A percentile compares a stretch with the other conserved stretches of the same genome.
phyloP scores from a whole-genome alignment of 1,284 basidiomycete genomes.

The Pholiota adiposa region DNA sequence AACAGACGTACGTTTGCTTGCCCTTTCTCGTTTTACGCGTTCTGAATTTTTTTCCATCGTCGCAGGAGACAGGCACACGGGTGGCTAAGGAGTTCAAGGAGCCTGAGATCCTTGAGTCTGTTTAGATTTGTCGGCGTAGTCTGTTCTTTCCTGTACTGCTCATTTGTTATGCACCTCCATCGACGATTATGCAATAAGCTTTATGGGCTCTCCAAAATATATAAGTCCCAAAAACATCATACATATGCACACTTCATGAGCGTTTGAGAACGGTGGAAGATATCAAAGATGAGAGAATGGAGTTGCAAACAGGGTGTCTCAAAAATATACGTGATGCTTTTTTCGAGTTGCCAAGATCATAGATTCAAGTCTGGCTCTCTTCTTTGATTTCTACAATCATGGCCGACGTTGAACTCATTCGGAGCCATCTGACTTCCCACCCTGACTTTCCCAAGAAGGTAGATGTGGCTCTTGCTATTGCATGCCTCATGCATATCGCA shows the following conservation, averaged over 20 bases:
- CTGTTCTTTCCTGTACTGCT: slow-evolving; percentile 27
- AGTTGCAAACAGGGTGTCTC: background rate
- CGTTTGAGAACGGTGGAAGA: background rate
- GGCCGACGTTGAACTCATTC: slow-evolving; percentile 81
- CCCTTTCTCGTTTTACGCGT: slow-evolving; percentile 1
- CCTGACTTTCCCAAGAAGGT: slow-evolving; percentile 91
- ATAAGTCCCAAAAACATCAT: slow-evolving; percentile 9
- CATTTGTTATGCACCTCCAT: slow-evolving; percentile 24
- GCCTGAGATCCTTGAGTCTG: slow-evolving; percentile 84
- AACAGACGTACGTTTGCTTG: slow-evolving; percentile 71
- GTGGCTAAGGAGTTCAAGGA: slow-evolving; percentile 93
- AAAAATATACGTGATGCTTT: background rate
- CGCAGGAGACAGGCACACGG: slow-evolving; percentile 86
- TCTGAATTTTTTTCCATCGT: slow-evolving; percentile 14
- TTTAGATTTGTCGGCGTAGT: slow-evolving; percentile 55
- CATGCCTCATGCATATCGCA: background rate
- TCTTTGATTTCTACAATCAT: slow-evolving; percentile 45
- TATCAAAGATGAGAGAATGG: too few relatives aligned
- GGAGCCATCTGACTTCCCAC: slow-evolving; percentile 68
- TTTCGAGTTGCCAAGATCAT: background rate
- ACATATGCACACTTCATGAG: background rate
- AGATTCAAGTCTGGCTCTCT: background rate
- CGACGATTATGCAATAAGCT: slow-evolving; percentile 22
- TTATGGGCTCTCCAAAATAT: slow-evolving; percentile 16
- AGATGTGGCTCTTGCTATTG: slow-evolving; percentile 22